Percentiles rank a stretch among this genome's conserved stretches.
phyloP scores from a whole-genome alignment of 768 basidiomycete genomes.

The Lactarius tabidus region DNA sequence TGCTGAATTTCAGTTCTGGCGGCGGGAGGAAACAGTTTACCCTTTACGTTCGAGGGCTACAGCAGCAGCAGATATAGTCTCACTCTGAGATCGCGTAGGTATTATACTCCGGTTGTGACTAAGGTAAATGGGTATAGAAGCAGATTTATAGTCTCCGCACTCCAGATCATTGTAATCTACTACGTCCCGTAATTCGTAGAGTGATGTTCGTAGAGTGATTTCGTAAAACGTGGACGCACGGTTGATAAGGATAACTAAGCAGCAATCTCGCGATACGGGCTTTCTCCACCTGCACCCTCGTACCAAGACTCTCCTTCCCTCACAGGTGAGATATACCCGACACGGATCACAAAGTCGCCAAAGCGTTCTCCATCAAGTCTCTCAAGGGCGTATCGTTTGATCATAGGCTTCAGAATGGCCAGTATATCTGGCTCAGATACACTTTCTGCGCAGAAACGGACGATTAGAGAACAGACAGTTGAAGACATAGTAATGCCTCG shows the following conservation, averaged over 20 bases:
- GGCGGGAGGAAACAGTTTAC: too few relatives aligned
- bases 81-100: too few relatives aligned
- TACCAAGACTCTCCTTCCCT: constrained; percentile 85
- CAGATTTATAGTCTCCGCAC: too few relatives aligned
- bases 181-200: too few relatives aligned
- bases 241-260: constrained; percentile 6
- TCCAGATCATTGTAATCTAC: too few relatives aligned
- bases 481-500: not conserved
- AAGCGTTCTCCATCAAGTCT: constrained; percentile 85
- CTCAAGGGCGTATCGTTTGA: constrained; percentile 89
- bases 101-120: too few relatives aligned
- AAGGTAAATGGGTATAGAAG: too few relatives aligned
- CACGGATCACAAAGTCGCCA: constrained; percentile 92
- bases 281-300: constrained; percentile 77
- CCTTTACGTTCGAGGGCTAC: too few relatives aligned
- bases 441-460: constrained; percentile 46
- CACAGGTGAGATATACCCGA: constrained; percentile 84
- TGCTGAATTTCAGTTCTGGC: too few relatives aligned
- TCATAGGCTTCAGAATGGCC: constrained; percentile 86
- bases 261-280: constrained; percentile 43
- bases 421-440: constrained; percentile 91
- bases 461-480: not conserved
- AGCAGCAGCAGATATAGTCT: too few relatives aligned
- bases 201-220: not conserved
- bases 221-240: not conserved